A percentile compares a stretch with the other conserved stretches of the same genome.
Conservation (phyloP, 495 filamentous ascomycete species). For the Articulospora tetracladia region DNA sequence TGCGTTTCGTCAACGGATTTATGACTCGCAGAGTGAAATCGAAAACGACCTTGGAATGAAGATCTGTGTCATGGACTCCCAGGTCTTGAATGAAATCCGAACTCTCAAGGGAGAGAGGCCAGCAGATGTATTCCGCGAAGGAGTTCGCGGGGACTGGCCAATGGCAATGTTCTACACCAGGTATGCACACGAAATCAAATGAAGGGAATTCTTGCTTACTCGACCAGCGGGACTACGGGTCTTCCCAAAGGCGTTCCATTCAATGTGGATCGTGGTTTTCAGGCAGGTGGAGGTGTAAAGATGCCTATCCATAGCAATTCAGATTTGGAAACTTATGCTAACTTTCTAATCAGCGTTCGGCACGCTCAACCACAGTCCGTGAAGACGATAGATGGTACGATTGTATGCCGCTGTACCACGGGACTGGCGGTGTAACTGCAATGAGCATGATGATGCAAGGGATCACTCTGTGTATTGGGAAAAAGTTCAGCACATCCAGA, state of each 20-base stretch:
- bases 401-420: conserved; percentile 82
- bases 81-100: conserved; percentile 43
- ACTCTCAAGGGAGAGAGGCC: conserved; percentile 44
- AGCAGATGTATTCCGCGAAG: conserved; percentile 41
- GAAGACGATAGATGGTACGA: conserved; percentile 63
- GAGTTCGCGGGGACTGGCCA: conserved; percentile 45
- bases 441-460: conserved; percentile 54
- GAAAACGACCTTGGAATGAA: conserved; percentile 49
- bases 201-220: not conserved
- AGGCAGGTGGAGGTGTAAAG: conserved; percentile 34
- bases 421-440: conserved; percentile 52
- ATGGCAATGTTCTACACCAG: conserved; percentile 66
- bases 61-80: conserved; percentile 45
- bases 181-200: conserved; percentile 18
- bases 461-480: conserved; percentile 61
- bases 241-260: conserved; percentile 44
- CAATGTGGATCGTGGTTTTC: conserved; percentile 25
- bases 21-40: conserved; percentile 43
- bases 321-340: conserved; percentile 11
- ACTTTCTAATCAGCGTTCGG: conserved; percentile 27
- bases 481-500: conserved; percentile 62
- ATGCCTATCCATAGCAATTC: conserved; percentile 53
- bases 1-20: conserved; percentile 49
- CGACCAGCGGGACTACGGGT: conserved; percentile 43
- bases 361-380: conserved; percentile 39